phyloP scores from a whole-genome alignment of 192 early-diverging fungal species.

The Mortierella claussenii region DNA sequence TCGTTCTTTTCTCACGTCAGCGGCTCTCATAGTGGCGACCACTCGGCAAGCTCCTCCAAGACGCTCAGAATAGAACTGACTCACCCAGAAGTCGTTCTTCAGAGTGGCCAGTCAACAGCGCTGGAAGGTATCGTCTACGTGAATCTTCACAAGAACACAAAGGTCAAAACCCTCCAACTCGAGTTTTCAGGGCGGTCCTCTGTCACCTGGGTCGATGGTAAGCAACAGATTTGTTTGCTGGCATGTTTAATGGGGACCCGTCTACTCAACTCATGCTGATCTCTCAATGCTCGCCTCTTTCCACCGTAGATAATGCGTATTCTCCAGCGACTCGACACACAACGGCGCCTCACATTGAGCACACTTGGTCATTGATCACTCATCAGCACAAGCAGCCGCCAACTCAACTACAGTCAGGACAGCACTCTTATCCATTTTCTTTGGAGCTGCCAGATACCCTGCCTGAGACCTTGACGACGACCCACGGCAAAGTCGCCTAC shows the following conservation, averaged over 20 bases:
- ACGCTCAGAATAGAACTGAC: conserved; percentile 33
- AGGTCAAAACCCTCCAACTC: conserved; percentile 41
- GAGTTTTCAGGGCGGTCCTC: conserved; percentile 45
- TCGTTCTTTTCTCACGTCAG: conserved; percentile 27
- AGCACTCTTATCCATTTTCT: conserved; percentile 48
- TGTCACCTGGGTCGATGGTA: conserved; percentile 51
- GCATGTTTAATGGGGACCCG: no score
- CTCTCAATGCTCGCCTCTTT: neutral
- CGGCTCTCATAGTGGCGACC: neutral
- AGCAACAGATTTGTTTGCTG: neutral
- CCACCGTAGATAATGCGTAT: conserved; percentile 46
- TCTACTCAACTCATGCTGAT: neutral
- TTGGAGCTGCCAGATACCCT: conserved; percentile 48
- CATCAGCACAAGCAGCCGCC: conserved; percentile 33
- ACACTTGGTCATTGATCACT: conserved; percentile 32
- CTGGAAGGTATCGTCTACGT: conserved; percentile 29
- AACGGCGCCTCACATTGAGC: conserved; percentile 41
- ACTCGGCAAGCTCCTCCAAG: conserved; percentile 6
- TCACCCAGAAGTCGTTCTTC: conserved; percentile 27
- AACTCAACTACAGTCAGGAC: conserved; percentile 21
- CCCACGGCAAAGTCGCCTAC: conserved; percentile 43
- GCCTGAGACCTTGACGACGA: conserved; percentile 40
- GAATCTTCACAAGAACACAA: conserved; percentile 35
- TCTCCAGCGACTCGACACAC: conserved; percentile 37
- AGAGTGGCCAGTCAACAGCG: conserved; percentile 5